Base-by-base conservation (phyloP, 208 protist genomes). In the Strigomonas culicis region DNA sequence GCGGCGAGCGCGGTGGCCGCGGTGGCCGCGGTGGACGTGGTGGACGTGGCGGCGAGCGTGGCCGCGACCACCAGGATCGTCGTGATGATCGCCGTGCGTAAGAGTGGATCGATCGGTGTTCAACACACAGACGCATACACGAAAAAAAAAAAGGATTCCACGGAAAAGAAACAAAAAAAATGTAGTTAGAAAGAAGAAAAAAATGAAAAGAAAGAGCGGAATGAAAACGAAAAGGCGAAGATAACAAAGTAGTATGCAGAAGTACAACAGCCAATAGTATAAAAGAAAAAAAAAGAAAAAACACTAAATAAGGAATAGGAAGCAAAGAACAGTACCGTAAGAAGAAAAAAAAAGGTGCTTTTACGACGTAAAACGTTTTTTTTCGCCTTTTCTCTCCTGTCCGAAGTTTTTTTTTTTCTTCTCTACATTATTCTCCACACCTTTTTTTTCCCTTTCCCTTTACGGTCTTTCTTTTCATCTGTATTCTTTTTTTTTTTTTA, bases 11-110 rank as follows among this genome's bases (percentile, higher is more conserved):
- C 47, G n/a, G 47, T 21, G 52, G 62, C 22, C 68, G 72, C 57
- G 71, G 72, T 59, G 77, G 68, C 15, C 70, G 71, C 44, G 69
- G 74, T 27, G 79, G 68, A 46, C 47, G 50, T 24, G 67, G 68
- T 55, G 49, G n/a, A 21, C 11, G 49, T 55, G 11, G 49, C 24
- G 49, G 49, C 7, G n/a, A 22, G 13, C n/a, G 49, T 27, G 49
- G 49, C 24, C 49, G 49, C 25, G 49, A 22, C 13, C 49, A 55
- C n/a, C 49, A 13, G n/a, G 49, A 55, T 21, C 49, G 49, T 22
- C 49, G 49, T 55, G 49, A 55, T 55, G 49, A 55, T 22, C 49
- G 49, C n/a, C 49, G 49, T 21, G 49, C 49, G 24, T 55, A 55
- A 55, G 10, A 22, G 24, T n/a, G n/a, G n/a, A 55, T 30, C n/a